Conservation (phyloP, 1,284 basidiomycete genomes). For the Leccinum solheimii region DNA sequence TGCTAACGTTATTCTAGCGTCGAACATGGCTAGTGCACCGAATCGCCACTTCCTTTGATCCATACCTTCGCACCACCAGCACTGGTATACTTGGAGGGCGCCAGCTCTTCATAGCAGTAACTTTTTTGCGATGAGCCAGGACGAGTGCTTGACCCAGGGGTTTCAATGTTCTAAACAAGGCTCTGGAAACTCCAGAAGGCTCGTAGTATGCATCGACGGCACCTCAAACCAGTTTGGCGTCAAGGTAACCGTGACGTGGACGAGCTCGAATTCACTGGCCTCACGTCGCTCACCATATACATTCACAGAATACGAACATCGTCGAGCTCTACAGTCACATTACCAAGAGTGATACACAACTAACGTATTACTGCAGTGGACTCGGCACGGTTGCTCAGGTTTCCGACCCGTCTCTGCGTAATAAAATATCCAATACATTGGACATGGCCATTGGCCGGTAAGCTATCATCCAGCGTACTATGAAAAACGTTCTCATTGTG, state of each 20-base stretch:
- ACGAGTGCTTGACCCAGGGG: background rate
- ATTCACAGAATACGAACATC: conserved; percentile 38
- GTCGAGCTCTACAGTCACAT: conserved; percentile 38
- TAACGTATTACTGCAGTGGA: conserved; percentile 40
- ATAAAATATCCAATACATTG: conserved; percentile 23
- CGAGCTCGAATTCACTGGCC: background rate
- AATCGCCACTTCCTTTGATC: too few species aligned
- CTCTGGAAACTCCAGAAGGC: conserved; percentile 23
- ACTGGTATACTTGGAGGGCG: too few species aligned
- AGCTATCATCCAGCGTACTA: background rate
- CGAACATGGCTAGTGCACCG: too few species aligned
- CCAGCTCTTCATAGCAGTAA: too few species aligned
- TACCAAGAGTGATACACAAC: conserved; percentile 31
- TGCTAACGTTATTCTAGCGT: too few species aligned
- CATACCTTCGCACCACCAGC: too few species aligned
- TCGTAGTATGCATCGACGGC: conserved; percentile 41
- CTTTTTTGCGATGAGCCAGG: too few species aligned
- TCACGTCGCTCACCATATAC: background rate
- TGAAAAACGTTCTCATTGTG: background rate
- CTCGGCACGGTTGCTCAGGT: conserved; percentile 35
- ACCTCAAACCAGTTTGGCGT: conserved; percentile 38
- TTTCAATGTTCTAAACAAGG: conserved; percentile 9
- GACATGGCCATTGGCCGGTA: conserved; percentile 37
- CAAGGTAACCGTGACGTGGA: conserved; percentile 28
- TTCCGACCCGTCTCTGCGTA: conserved; percentile 9